Conservation (phyloP, 1,139 yeast species). For the Suhomyces wounanorum region DNA sequence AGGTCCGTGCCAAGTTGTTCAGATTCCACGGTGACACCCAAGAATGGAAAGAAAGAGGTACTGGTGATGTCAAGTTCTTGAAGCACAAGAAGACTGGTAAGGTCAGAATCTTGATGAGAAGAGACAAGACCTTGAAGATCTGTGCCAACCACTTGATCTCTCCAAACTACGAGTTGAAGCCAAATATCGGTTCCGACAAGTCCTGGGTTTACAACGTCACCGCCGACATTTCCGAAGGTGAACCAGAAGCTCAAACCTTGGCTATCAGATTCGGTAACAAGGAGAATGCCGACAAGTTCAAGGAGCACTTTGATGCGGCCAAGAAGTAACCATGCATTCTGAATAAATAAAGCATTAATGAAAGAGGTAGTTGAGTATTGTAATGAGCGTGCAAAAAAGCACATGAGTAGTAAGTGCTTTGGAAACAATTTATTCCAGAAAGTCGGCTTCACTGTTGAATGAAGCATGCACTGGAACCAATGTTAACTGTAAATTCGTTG, state of each 20-base stretch:
- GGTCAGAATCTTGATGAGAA: constrained; percentile 93
- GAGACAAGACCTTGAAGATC: constrained; percentile 96
- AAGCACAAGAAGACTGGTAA: constrained; percentile 81
- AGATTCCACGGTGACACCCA: constrained; percentile 79
- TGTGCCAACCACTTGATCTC: constrained; percentile 95
- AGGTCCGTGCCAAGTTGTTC: constrained; percentile 93
- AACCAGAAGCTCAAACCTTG: constrained; percentile 92
- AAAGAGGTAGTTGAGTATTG: neutral
- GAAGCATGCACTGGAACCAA: no score
- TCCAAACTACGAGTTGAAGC: constrained; percentile 81
- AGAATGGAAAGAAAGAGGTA: constrained; percentile 99
- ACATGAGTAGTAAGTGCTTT: no score
- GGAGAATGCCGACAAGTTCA: constrained; percentile 95
- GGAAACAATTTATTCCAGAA: no score
- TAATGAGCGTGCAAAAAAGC: neutral
- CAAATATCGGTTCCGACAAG: constrained; percentile 96
- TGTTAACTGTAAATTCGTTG: no score
- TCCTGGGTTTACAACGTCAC: constrained; percentile 97
- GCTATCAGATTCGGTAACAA: constrained; percentile 97
- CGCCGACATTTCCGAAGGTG: constrained; percentile 95
- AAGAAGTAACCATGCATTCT: constrained; percentile 40
- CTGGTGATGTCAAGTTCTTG: constrained; percentile 96
- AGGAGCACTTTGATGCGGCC: constrained; percentile 86
- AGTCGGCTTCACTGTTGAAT: no score
- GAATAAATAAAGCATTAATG: constrained; percentile 1